Base-by-base conservation (phyloP, 2,329 filamentous ascomycete species). In the Pestalotiopsis sp. region DNA sequence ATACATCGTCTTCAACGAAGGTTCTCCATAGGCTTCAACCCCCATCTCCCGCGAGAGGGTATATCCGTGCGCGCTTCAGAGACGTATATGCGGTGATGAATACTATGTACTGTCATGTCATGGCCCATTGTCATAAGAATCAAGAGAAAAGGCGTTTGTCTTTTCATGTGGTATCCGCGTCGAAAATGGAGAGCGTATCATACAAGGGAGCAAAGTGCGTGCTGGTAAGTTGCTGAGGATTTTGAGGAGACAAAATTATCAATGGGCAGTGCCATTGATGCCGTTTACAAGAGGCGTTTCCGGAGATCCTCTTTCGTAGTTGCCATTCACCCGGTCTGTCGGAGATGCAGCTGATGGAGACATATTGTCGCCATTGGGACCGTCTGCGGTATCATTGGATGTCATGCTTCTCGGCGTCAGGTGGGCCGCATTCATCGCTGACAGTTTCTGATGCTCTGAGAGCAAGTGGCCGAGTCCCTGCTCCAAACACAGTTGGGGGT, bases 401-500 rank as follows among this genome's bases (percentile, higher is more conserved):
- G 72, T 75, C 74, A 78, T 76, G 70, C 83, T 84, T 25, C 76
- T 78, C 0, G 85, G 84, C 9, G 85, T 86, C 31, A 84, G 79
- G 68, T 84, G 82, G 36, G 82, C 76, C 25, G 85, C 86, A 62
- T 87, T 88, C 12, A 82, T 74, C 12, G 84, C 75, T 25, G 79
- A 77, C 4, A 84, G 80, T 67, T 82, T 85, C 68, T 81, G 78
- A 45, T 80, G 77, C n/a, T 81, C 82, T 38, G 81, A 80, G 69
- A 89, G 67, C 64, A 90, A 81, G 77, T 90, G 83, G 13, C 81
- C 79, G 5, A 90, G 80, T n/a, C 86, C 86, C 76, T 90, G 88
- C 69, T 89, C 85, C 66, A 83, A 78, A 74, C 86, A 89, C 20
- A 90, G 77, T 39, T 82, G 82, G 31, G 79, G 79, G 71, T 89